Evolutionary conservation across 257 asterid genomes (phyloP).

Genomic region (Penstemon newberryi): DNA sequence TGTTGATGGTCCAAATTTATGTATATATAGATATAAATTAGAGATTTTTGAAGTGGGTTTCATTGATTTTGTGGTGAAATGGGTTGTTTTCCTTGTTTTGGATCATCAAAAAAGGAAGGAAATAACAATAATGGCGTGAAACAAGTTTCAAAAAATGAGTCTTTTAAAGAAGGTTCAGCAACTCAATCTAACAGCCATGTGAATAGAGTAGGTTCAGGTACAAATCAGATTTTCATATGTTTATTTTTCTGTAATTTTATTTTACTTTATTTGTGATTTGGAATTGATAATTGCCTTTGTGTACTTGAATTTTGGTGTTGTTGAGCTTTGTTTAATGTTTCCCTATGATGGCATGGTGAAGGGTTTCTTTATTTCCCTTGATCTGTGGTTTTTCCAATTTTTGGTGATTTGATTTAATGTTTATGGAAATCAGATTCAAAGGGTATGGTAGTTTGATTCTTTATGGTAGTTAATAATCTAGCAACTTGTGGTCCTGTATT

Average conservation of each 20-base stretch:
- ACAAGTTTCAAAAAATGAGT: slow-evolving; percentile 58
- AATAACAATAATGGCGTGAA: slow-evolving; percentile 48
- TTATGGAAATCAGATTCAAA: background rate
- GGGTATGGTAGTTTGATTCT: slow-evolving; percentile 6
- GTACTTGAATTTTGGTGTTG: slow-evolving; percentile 27
- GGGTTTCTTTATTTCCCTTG: slow-evolving; percentile 32
- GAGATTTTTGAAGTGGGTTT: slow-evolving; percentile 47
- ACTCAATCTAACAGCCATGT: slow-evolving; percentile 50
- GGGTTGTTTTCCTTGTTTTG: slow-evolving; percentile 93
- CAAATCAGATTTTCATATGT: slow-evolving; percentile 19
- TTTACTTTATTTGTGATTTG: slow-evolving; percentile 10
- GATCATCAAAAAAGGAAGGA: slow-evolving; percentile 64
- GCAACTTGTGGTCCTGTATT: background rate
- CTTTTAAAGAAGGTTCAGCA: slow-evolving; percentile 66
- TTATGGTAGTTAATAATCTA: slow-evolving; percentile 7
- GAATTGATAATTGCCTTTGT: slow-evolving; percentile 21
- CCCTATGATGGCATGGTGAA: slow-evolving; percentile 22
- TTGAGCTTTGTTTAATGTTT: slow-evolving; percentile 16
- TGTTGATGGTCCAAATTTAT: slow-evolving; percentile 28
- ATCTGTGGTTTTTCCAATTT: slow-evolving; percentile 28
- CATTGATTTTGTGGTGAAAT: slow-evolving; percentile 42
- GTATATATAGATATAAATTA: slow-evolving; percentile 25
- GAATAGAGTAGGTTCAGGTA: slow-evolving; percentile 73
- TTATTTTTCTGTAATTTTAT: background rate
- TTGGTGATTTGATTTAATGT: slow-evolving; percentile 23